Evolutionary conservation across 306 rosid genomes (phyloP).

Genomic region (Inga leiocalycina): DNA sequence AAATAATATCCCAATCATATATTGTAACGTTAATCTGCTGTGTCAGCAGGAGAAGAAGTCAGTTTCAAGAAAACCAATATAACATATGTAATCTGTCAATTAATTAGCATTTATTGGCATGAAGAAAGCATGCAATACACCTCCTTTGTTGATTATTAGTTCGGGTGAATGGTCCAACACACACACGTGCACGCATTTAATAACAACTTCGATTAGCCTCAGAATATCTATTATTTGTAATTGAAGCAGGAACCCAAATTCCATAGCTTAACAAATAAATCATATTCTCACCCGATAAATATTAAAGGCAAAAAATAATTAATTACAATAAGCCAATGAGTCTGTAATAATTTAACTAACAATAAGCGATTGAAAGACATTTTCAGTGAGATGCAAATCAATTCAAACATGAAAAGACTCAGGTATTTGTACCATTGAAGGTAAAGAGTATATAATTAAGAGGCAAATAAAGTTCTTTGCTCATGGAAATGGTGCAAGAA

Average conservation of each 20-base stretch:
- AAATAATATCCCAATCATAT: slow-evolving; percentile 98
- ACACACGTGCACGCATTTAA: neutral
- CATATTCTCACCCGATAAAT: neutral
- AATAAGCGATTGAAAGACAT: neutral
- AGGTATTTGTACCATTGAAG: slow-evolving; percentile 12
- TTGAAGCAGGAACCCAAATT: slow-evolving; percentile 24
- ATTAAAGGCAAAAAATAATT: slow-evolving; percentile 5
- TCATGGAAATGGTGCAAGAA: neutral
- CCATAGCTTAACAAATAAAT: slow-evolving; percentile 17
- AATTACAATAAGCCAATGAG: neutral
- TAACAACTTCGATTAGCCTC: neutral
- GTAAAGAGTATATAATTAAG: slow-evolving; percentile 21
- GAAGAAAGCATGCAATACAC: slow-evolving; percentile 11
- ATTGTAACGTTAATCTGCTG: slow-evolving; percentile 89
- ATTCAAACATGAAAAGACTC: slow-evolving; percentile 12
- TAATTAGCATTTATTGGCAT: slow-evolving; percentile 32
- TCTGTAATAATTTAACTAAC: neutral
- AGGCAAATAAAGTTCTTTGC: slow-evolving; percentile 4
- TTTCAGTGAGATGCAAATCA: neutral
- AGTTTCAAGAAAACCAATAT: slow-evolving; percentile 57
- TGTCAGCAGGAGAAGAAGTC: slow-evolving; percentile 51
- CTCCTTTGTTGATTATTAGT: neutral
- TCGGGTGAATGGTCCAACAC: slow-evolving; percentile 16
- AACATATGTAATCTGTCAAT: slow-evolving; percentile 37
- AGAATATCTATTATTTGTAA: neutral